phyloP scores from a whole-genome alignment of 768 basidiomycete species.

The Boletus subparvulus region DNA sequence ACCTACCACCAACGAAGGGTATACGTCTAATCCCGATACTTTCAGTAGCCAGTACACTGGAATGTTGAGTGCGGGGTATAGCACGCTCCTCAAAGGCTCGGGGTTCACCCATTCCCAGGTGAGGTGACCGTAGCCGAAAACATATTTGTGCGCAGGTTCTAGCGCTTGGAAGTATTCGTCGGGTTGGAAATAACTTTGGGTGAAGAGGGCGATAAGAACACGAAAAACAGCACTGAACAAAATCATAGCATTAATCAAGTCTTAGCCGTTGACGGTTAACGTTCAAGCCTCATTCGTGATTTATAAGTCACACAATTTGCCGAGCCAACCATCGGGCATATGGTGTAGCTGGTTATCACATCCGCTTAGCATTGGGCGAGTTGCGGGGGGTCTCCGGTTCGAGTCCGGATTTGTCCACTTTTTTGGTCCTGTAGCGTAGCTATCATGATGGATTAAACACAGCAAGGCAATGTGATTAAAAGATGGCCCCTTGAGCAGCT shows the following conservation, averaged over 20 bases:
- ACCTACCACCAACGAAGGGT: constrained; percentile 63
- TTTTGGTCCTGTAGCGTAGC: neutral
- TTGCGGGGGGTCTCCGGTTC: constrained; percentile 42
- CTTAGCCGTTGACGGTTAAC: too few relatives aligned
- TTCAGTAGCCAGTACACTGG: constrained; percentile 76
- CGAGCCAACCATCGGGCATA: constrained; percentile 25
- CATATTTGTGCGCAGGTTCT: constrained; percentile 84
- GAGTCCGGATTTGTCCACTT: constrained; percentile 41
- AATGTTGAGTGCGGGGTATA: constrained; percentile 81
- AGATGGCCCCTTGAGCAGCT: neutral
- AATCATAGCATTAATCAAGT: constrained; percentile 4
- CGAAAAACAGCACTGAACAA: constrained; percentile 49
- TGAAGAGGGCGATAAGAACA: constrained; percentile 61
- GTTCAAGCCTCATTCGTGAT: neutral
- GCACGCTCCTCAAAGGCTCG: constrained; percentile 71
- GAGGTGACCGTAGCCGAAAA: constrained; percentile 88
- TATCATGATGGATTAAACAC: neutral
- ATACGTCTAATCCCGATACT: constrained; percentile 48
- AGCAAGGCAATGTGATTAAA: neutral
- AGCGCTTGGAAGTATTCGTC: constrained; percentile 96
- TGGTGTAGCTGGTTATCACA: constrained; percentile 43
- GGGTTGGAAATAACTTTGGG: constrained; percentile 90
- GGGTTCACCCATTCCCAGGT: constrained; percentile 94
- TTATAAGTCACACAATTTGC: neutral
- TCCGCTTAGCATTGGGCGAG: constrained; percentile 35